A percentile compares a stretch with the other conserved stretches of the same genome.
Conservation (phyloP, 257 asterid genomes). For the Solanum clarkiae region DNA sequence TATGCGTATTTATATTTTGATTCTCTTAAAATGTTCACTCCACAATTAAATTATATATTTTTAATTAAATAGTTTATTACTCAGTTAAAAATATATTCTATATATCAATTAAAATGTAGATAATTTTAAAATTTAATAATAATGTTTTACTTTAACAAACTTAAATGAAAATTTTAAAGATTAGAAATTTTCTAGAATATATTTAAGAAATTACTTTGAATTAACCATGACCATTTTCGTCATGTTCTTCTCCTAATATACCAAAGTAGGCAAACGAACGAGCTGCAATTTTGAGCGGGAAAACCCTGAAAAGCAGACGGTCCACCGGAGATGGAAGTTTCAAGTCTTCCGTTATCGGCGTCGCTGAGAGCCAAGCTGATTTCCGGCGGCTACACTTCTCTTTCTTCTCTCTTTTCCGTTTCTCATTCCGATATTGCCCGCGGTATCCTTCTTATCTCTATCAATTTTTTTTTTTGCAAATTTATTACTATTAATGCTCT, state of each 20-base stretch:
- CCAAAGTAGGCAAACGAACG: too few species aligned
- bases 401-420: slow-evolving; percentile 44
- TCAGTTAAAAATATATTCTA: too few species aligned
- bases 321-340: slow-evolving; percentile 39
- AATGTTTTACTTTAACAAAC: too few species aligned
- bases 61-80: too few species aligned
- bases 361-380: slow-evolving; percentile 66
- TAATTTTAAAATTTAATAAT: too few species aligned
- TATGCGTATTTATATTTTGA: too few species aligned
- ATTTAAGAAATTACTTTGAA: neutral
- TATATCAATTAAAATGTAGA: too few species aligned
- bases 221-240: neutral
- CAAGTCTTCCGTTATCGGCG: slow-evolving; percentile 64
- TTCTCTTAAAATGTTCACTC: too few species aligned
- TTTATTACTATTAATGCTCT: neutral
- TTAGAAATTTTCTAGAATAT: neutral
- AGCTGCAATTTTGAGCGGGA: neutral
- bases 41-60: too few species aligned
- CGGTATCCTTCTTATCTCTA: slow-evolving; percentile 20
- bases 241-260: neutral
- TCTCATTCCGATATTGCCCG: slow-evolving; percentile 39
- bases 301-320: neutral
- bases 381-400: slow-evolving; percentile 62
- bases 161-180: too few species aligned
- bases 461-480: neutral